Conservation (phyloP, 164 flowering plant genomes). For the Paratinospora sagittata region DNA sequence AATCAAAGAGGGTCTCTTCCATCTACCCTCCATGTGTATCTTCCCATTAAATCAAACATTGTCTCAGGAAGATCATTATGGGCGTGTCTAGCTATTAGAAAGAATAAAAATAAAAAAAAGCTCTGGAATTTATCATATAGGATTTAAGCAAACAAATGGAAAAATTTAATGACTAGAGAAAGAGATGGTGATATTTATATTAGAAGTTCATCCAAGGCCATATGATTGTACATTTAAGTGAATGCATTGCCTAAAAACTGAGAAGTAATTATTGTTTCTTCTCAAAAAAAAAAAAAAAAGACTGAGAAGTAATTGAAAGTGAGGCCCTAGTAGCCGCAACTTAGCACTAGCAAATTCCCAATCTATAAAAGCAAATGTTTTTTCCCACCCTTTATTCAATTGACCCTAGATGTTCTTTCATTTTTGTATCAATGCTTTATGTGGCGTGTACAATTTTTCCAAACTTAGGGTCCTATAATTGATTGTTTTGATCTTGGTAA, state of each 20-base stretch:
- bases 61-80: background rate
- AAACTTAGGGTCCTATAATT: background rate
- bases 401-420: background rate
- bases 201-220: background rate
- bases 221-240: background rate
- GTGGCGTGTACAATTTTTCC: background rate
- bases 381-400: background rate
- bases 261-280: no score
- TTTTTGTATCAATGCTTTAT: background rate
- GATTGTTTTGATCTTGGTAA: background rate
- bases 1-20: no score
- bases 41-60: background rate
- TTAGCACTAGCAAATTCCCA: no score
- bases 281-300: no score
- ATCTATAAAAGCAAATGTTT: background rate
- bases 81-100: background rate
- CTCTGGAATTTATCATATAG: background rate
- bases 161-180: no score
- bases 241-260: background rate
- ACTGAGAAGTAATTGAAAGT: background rate
- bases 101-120: background rate
- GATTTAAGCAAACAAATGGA: no score
- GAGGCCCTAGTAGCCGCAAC: background rate
- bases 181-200: no score
- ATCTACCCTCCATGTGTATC: background rate